phyloP scores from a whole-genome alignment of 1,139 yeast genomes.

The Pichia sp. region DNA sequence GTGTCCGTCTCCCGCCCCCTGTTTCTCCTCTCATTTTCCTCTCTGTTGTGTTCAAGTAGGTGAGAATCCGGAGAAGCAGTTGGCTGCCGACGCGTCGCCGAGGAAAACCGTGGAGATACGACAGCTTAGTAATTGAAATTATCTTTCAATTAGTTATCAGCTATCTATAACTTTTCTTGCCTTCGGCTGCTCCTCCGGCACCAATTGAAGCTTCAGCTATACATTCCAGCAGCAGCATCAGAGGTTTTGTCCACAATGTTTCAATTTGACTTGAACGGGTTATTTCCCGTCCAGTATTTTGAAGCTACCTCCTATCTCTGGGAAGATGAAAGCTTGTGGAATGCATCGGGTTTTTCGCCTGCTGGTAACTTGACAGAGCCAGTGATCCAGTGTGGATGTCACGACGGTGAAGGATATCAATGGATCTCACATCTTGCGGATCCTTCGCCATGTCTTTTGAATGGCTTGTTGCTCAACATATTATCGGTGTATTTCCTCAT shows the following conservation, averaged over 20 bases:
- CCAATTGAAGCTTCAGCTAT: background rate
- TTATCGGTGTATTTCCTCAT: constrained; percentile 51
- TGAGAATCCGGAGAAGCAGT: background rate
- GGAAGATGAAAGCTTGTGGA: background rate
- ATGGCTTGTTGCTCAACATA: constrained; percentile 57
- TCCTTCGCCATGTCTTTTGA: constrained; percentile 77
- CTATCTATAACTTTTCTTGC: background rate
- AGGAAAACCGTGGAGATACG: background rate
- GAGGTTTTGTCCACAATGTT: background rate
- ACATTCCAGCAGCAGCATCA: background rate
- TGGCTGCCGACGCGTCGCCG: background rate
- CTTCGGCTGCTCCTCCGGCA: background rate
- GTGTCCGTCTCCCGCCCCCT: background rate
- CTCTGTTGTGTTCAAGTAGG: background rate
- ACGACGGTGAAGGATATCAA: constrained; percentile 66
- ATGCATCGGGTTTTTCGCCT: background rate
- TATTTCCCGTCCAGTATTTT: constrained; percentile 6
- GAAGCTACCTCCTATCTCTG: constrained; percentile 1
- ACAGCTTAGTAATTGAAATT: background rate
- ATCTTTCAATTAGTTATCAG: background rate
- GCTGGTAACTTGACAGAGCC: background rate
- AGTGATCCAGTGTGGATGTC: constrained; percentile 34
- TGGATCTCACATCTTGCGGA: constrained; percentile 62
- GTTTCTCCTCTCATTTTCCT: background rate
- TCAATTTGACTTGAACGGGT: constrained; percentile 3